Evolutionary conservation across 140 eudicot genomes (phyloP), one percentile per base, ranked within the genome.

Genomic region (Bidens hawaiensis): DNA sequence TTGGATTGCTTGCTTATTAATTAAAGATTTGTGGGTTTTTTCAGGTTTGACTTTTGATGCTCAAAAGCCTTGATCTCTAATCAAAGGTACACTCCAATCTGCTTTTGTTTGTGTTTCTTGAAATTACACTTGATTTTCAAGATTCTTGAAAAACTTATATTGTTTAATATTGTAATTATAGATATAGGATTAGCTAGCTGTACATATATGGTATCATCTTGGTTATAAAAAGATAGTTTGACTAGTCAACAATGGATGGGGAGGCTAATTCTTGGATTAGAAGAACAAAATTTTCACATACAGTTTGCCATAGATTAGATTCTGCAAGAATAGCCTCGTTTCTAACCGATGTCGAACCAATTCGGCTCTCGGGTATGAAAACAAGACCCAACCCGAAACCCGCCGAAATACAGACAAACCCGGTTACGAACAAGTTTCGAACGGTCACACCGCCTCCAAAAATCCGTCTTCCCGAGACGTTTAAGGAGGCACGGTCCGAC

Each of bases 201-300:
- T 46, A 30, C 34, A 1, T 57, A 68, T 57, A 68, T 68, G 67
- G 66, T 27, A 17, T 49, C 24, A 52, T 66, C 19, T 67, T 34
- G 72, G 36, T 46, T 26, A 28, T 58, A 30, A 69, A 47, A 43
- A 6, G 28, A 24, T 17, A 25, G 71, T 45, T 45, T 47, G 24
- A 47, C 64, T 31, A 18, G 46, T 27, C 46, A 73, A 60, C 31
- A 60, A 88, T 90, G 97, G 90, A 80, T 24, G 94, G 74, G 43
- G 97, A 86, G 72, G 76, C 78, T 79, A 73, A 64, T 76, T 90
- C 97, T 51, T 90, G 97, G 97, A 75, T 90, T 19, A 83, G 97
- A 70, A 90, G 97, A 73, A 75, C 97, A 6, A 90, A 86, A n/a
- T 86, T 79, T 49, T 90, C 95, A 13, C 97, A 83, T 62, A 90